A percentile compares a stretch with the other conserved stretches of the same genome.
phyloP scores from a whole-genome alignment of 179 eudicot genomes.

The Vitellaria paradoxa region DNA sequence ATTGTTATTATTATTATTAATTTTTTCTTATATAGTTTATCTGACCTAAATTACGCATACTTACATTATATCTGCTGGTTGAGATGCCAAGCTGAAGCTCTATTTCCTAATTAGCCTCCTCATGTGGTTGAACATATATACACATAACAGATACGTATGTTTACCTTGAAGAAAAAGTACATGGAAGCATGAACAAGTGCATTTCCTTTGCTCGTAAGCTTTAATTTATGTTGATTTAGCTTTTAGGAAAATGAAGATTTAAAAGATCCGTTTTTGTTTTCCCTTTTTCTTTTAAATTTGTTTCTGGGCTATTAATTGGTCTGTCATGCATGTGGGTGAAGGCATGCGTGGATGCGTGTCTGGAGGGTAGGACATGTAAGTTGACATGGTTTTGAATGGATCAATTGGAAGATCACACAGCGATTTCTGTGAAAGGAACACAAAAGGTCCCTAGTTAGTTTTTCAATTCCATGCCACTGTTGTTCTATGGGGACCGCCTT shows the following conservation, averaged over 20 bases:
- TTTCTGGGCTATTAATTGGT: slow-evolving; percentile 11
- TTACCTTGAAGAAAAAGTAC: slow-evolving; percentile 1
- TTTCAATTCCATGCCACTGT: not conserved
- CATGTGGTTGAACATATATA: not conserved
- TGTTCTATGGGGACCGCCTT: slow-evolving; percentile 17
- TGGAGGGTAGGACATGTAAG: not conserved
- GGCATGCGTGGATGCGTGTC: slow-evolving; percentile 16
- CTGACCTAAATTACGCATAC: not conserved
- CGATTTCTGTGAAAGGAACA: slow-evolving; percentile 5
- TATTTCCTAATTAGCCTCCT: slow-evolving; percentile 4
- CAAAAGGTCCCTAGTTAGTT: not conserved
- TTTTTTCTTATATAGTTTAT: not conserved
- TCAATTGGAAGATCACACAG: slow-evolving; percentile 13
- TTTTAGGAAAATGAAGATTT: not conserved
- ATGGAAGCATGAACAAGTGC: not conserved
- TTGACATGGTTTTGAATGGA: slow-evolving; percentile 10
- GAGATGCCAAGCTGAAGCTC: slow-evolving; percentile 10
- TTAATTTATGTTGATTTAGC: slow-evolving; percentile 9
- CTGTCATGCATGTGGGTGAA: slow-evolving; percentile 5
- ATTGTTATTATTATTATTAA: too few relatives aligned
- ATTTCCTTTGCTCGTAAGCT: slow-evolving; percentile 3
- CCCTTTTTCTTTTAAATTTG: not conserved
- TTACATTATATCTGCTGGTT: slow-evolving; percentile 5
- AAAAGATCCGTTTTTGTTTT: not conserved
- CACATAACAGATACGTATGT: not conserved